phyloP scores from a whole-genome alignment of 176 grass and related monocot genomes.

The Bonia amplexicaulis region DNA sequence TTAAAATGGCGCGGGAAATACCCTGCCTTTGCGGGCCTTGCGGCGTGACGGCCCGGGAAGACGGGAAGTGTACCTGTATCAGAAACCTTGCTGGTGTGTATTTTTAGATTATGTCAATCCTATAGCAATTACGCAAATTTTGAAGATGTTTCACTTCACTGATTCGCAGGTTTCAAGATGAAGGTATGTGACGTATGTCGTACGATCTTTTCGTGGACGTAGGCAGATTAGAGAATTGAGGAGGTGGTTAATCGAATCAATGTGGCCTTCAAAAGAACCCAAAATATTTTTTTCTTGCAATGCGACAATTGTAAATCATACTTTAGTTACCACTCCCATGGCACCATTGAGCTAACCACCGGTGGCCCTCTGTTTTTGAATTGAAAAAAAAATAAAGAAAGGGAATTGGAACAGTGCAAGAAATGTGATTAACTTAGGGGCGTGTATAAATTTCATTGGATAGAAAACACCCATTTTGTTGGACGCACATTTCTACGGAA shows the following conservation, averaged over 20 bases:
- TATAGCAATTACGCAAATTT: too few species aligned
- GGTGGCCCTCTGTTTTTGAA: not conserved
- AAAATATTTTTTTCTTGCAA: not conserved
- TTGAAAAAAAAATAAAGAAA: not conserved
- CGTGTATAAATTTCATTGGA: too few species aligned
- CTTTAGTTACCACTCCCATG: not conserved
- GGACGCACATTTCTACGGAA: too few species aligned
- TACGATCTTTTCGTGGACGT: not conserved
- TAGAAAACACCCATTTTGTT: not conserved
- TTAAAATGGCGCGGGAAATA: constrained; percentile 18
- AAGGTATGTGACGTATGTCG: not conserved
- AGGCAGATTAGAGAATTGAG: not conserved
- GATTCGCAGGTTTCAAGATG: not conserved
- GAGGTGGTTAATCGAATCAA: not conserved
- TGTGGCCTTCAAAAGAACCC: not conserved
- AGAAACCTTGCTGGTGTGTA: not conserved
- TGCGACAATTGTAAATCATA: not conserved
- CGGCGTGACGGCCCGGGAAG: not conserved
- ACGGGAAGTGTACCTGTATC: not conserved
- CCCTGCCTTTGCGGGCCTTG: not conserved
- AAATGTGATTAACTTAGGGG: not conserved
- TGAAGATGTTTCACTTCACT: not conserved
- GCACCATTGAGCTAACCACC: not conserved
- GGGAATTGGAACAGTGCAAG: not conserved
- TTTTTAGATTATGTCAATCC: too few species aligned